Percentiles rank a stretch among this genome's conserved stretches.
Conservation (phyloP, 2,329 filamentous ascomycete species). For the Cytospora piceicola region DNA sequence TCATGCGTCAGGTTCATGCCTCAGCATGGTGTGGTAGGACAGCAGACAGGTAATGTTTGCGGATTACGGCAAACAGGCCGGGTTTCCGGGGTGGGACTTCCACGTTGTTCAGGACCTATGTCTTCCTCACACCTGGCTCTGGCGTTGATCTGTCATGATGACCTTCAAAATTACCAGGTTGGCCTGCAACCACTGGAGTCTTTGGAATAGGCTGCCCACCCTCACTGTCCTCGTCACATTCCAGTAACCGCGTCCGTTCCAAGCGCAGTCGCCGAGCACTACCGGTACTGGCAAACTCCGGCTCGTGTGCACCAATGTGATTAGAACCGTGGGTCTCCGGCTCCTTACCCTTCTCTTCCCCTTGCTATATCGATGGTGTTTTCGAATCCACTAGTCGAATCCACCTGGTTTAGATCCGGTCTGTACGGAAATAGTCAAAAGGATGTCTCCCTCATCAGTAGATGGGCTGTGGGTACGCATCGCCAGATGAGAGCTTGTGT, state of each 20-base stretch:
- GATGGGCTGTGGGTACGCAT: no score
- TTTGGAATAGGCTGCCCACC: background rate
- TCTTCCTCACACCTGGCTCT: background rate
- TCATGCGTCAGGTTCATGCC: no score
- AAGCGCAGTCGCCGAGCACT: background rate
- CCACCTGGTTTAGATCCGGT: background rate
- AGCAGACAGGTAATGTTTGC: no score
- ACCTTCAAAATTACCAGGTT: background rate
- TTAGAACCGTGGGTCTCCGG: background rate
- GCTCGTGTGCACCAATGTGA: background rate
- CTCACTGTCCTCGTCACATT: slow-evolving; percentile 15
- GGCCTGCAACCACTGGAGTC: background rate
- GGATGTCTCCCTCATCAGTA: no score
- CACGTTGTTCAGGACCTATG: no score
- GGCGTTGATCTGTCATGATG: slow-evolving; percentile 5
- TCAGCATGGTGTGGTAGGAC: no score
- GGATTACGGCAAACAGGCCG: no score
- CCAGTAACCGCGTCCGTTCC: slow-evolving; percentile 3
- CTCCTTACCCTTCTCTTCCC: slow-evolving; percentile 17
- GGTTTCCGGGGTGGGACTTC: no score
- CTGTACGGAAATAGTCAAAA: no score
- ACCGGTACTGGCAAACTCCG: no score
- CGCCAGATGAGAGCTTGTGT: no score
- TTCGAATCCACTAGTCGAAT: no score
- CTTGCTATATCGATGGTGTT: background rate